Evolutionary conservation across 108 stramenopile species (phyloP).

Genomic region (Halocafeteria seosinensis): DNA sequence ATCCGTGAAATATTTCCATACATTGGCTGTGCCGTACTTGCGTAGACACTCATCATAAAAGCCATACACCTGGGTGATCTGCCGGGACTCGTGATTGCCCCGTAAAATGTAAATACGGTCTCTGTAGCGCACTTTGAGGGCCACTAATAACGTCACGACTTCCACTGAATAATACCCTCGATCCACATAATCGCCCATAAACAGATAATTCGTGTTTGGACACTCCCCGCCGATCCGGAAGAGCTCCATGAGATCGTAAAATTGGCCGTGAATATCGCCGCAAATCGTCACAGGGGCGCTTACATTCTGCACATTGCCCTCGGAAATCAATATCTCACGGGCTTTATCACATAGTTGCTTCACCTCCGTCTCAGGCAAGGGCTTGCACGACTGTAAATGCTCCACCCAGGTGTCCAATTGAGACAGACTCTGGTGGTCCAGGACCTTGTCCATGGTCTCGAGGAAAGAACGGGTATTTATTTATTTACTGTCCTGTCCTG

Average conservation of each 20-base stretch:
- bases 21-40: conserved; percentile 87
- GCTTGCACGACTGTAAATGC: conserved; percentile 58
- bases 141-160: conserved; percentile 73
- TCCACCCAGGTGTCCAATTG: conserved; percentile 66
- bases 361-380: conserved; percentile 61
- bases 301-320: conserved; percentile 42
- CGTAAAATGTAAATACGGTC: conserved; percentile 78
- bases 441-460: too few species aligned
- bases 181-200: conserved; percentile 97
- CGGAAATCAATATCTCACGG: conserved; percentile 33
- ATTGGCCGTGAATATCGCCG: conserved; percentile 47
- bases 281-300: conserved; percentile 42
- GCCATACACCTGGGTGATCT: conserved; percentile 93
- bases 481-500: too few species aligned
- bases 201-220: conserved; percentile 57
- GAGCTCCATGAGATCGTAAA: conserved; percentile 22
- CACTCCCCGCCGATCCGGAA: conserved; percentile 29
- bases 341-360: conserved; percentile 52
- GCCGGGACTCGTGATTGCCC: conserved; percentile 72
- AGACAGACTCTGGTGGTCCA: too few species aligned
- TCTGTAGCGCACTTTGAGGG: conserved; percentile 81
- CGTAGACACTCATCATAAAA: conserved; percentile 96
- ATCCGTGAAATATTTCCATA: conserved; percentile 94
- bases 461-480: too few species aligned
- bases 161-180: conserved; percentile 85